Percentiles rank a stretch among this genome's conserved stretches.
Conservation (phyloP, 1,284 basidiomycete species). For the Trichosporon coremiiforme region DNA sequence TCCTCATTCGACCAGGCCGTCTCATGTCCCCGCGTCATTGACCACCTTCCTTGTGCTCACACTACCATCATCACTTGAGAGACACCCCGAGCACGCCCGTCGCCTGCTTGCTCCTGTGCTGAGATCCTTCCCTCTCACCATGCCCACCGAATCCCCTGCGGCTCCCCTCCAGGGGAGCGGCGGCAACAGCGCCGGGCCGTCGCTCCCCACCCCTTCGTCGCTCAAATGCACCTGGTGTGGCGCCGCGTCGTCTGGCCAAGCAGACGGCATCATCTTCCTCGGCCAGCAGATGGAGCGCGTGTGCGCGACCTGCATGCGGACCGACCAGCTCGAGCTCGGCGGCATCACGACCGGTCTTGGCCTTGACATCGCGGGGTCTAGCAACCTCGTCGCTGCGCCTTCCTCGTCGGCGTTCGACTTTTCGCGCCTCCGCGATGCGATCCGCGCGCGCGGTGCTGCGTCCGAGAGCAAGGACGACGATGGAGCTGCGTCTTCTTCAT, state of each 20-base stretch:
- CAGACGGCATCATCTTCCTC: slow-evolving; percentile 34
- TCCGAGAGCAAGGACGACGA: slow-evolving; percentile 6
- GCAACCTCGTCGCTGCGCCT: neutral
- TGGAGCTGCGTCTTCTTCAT: neutral
- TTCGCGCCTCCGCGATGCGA: slow-evolving; percentile 14
- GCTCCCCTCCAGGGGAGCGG: slow-evolving; percentile 23
- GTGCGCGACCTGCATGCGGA: slow-evolving; percentile 40
- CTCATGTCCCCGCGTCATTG: neutral
- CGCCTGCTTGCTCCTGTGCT: neutral
- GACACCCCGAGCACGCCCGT: neutral
- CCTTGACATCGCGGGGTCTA: neutral
- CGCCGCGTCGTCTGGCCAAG: slow-evolving; percentile 29
- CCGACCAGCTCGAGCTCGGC: slow-evolving; percentile 15
- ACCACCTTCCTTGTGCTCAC: neutral
- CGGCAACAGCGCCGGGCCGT: slow-evolving; percentile 10
- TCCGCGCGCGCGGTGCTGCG: neutral
- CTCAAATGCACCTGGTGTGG: slow-evolving; percentile 52
- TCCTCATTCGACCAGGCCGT: neutral
- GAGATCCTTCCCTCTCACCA: slow-evolving; percentile 21
- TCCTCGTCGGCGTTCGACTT: slow-evolving; percentile 3
- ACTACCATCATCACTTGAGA: no score
- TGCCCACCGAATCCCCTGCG: slow-evolving; percentile 49
- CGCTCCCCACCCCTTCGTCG: slow-evolving; percentile 29
- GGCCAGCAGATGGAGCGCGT: slow-evolving; percentile 42
- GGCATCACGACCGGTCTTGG: slow-evolving; percentile 13